These are phyloP conservation scores for Torrubiella hemipterigena DNA, from an alignment of 2,329 filamentous ascomycete species.

Conservation along the genomic window DNA sequence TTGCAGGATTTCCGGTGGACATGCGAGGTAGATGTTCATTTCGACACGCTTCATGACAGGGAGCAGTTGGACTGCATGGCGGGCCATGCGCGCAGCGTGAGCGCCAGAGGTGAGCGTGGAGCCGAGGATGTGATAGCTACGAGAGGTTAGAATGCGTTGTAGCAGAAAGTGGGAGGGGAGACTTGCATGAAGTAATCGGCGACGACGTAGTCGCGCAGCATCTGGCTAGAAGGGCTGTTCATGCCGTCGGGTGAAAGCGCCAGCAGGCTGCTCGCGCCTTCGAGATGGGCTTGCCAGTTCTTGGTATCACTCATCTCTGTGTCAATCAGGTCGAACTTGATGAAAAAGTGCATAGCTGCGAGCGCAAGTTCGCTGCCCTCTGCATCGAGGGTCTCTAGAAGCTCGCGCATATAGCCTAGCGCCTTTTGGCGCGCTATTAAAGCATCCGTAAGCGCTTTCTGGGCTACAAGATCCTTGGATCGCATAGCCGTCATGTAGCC, in stretches of 20 bases:
- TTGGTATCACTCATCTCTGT: constrained; percentile 26
- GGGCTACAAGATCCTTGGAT: constrained; percentile 23
- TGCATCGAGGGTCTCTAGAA: constrained; percentile 25
- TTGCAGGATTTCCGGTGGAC: constrained; percentile 28
- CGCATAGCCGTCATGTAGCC: constrained; percentile 23
- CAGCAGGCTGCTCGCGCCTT: constrained; percentile 30
- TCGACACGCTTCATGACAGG: constrained; percentile 28
- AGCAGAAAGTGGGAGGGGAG: constrained; percentile 1
- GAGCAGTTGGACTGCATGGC: constrained; percentile 24
- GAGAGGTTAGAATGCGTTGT: constrained; percentile 8
- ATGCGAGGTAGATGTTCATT: constrained; percentile 29
- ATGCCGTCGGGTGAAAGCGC: constrained; percentile 18
- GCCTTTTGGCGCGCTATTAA: constrained; percentile 33
- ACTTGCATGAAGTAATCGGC: constrained; percentile 36
- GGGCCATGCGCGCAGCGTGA: constrained; percentile 24
- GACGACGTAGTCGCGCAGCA: constrained; percentile 31
- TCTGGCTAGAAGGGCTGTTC: constrained; percentile 17
- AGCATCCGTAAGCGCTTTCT: constrained; percentile 31
- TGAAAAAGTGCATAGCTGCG: constrained; percentile 36
- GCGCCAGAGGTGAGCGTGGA: constrained; percentile 23
- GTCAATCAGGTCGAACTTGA: constrained; percentile 40
- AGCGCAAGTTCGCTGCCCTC: constrained; percentile 33
- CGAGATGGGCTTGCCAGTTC: constrained; percentile 33
- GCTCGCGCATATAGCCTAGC: constrained; percentile 27
- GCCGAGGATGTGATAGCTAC: constrained; percentile 28